Evolutionary conservation across 345 rosid species (phyloP), one percentile per base, ranked within the genome.

Genomic region (Euclidium syriacum): DNA sequence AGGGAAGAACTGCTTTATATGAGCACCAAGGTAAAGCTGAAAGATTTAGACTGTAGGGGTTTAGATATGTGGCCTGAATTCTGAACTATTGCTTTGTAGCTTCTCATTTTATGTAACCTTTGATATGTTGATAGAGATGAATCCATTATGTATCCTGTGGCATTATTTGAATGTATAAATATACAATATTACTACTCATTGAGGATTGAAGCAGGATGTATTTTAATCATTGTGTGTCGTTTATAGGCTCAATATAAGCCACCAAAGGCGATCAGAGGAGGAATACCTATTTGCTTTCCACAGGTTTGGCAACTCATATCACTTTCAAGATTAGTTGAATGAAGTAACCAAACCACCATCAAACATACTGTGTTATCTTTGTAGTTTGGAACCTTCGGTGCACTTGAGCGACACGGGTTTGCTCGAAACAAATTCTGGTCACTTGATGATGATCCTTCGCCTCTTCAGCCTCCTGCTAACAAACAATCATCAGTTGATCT

Each of bases 231-330:
- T 39, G 34, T 53, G 22, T 58, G 69, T 46, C 52, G 9, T 65
- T 24, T 79, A n/a, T n/a, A 92, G 98, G 84, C 89, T 64, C 73
- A 65, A 7, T 81, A 78, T 78, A 85, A 82, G 72, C 84, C 82
- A 32, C 85, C 89, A 15, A 92, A 89, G 73, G 81, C 86, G 22
- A 76, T 83, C 62, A 77, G 89, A 65, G 96, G 96, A 54, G 98
- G 98, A 39, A 85, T 92, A 75, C 81, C 90, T 30, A 71, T 89
- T 72, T 89, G 85, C 81, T 89, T 89, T 78, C 96, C 94, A 58
- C 95, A 92, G 98, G 98, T 92, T 76, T 69, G 57, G 14, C 63
- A 47, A 70, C 65, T 53, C 43, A 26, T 65, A 46, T 57, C 42
- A 42, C 38, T 70, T 36, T 26, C n/a, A 4, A 36, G 5, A 27